Percentiles rank a stretch among this genome's conserved stretches.
These are phyloP conservation scores for Pseudevernia furfuracea DNA, from an alignment of 495 filamentous ascomycete genomes.

Conservation along the genomic window DNA sequence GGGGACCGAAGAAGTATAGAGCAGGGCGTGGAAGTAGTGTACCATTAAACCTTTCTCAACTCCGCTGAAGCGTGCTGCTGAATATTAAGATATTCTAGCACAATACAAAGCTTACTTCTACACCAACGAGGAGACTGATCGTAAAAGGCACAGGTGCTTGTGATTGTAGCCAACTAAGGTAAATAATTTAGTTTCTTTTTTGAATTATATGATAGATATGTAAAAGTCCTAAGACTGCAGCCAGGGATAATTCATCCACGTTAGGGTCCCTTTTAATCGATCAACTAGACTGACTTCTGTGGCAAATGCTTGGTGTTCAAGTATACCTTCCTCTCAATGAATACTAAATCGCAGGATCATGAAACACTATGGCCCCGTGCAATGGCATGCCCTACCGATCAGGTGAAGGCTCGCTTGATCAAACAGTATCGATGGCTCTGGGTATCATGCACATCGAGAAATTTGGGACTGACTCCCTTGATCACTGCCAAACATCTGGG, in stretches of 20 bases:
- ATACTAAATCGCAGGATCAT: not conserved
- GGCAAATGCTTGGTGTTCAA: not conserved
- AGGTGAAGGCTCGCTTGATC: not conserved
- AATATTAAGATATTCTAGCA: not conserved
- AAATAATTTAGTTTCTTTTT: not conserved
- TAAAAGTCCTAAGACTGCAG: not conserved
- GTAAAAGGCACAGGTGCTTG: not conserved
- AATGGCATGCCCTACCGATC: not conserved
- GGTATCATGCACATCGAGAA: not conserved
- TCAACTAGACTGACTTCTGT: not conserved
- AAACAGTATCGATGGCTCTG: not conserved
- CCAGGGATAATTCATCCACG: not conserved
- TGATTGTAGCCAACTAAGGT: not conserved
- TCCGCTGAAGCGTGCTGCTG: slow-evolving; percentile 18
- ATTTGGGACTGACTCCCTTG: not conserved
- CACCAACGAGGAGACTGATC: not conserved
- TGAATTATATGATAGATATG: not conserved
- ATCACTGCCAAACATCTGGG: not conserved
- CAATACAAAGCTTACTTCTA: not conserved
- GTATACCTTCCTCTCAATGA: not conserved
- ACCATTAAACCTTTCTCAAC: slow-evolving; percentile 63
- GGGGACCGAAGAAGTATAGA: slow-evolving; percentile 67
- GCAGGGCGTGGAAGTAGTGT: slow-evolving; percentile 91
- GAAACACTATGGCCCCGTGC: not conserved
- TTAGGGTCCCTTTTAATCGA: not conserved